Evolutionary conservation across 2,329 filamentous ascomycete species (phyloP), one percentile per base, ranked within the genome.

Genomic region (Tetracladium maxilliforme): DNA sequence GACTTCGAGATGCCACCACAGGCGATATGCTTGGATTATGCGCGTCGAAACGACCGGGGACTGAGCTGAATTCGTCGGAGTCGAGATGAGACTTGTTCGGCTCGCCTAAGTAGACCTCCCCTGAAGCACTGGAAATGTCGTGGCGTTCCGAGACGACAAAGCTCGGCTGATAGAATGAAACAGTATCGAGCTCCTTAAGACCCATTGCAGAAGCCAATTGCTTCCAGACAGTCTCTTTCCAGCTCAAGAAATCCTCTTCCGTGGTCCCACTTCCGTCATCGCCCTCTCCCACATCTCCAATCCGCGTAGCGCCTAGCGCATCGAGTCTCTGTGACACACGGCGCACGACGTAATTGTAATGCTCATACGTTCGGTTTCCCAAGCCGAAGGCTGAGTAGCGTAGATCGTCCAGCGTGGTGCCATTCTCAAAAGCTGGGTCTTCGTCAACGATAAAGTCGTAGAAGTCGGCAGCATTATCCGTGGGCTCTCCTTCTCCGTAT

Each of bases 401-500:
- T 6, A 53, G 35, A 17, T 39, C 20, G 20, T 13, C 8, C 11
- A 30, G 20, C 2, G 20, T 7, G 9, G 12, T 16, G 9, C 21
- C 29, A 23, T 14, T 14, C 18, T 16, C 22, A 5, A 16, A 22
- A 19, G 28, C 26, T 5, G 27, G 27, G 10, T 35, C 30, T 22
- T 31, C 38, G 26, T 35, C 33, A 4, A 43, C 19, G 33, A 42
- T 19, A 24, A 28, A 48, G 13, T 44, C 37, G 36, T 41, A 45
- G 19, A 52, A 43, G 1, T 28, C 31, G 9, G 30, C 28, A 1
- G 47, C 40, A 23, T 56, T 56, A 22, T 56, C 51, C 16, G 41
- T 48, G 1, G 51, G 49, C n/a, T 54, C 50, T 2, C 52, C 52
- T 25, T 56, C 52, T 10, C 52, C 52, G 21, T 47, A 54, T 1